phyloP scores from a whole-genome alignment of 441 rosid genomes.

The Pelargonium australe region DNA sequence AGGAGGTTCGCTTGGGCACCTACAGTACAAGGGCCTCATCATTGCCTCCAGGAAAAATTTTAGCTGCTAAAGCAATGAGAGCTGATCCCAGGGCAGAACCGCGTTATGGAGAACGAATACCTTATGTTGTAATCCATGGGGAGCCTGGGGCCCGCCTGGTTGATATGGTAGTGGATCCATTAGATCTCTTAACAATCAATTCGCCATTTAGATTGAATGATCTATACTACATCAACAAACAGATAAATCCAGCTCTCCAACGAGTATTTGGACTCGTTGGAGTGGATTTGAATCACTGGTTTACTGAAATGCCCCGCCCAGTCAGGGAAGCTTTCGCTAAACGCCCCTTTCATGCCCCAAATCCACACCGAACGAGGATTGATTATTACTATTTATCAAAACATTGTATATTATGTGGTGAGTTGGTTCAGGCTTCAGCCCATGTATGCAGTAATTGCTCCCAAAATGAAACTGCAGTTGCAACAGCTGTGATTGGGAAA shows the following conservation, averaged over 20 bases:
- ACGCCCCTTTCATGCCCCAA: slow-evolving; percentile 37
- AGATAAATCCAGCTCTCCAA: slow-evolving; percentile 90
- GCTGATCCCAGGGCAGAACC: slow-evolving; percentile 88
- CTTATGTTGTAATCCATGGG: slow-evolving; percentile 88
- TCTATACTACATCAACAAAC: slow-evolving; percentile 80
- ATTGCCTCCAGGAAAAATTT: slow-evolving; percentile 92
- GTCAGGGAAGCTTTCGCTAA: slow-evolving; percentile 58
- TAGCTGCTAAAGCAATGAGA: slow-evolving; percentile 81
- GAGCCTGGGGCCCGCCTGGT: slow-evolving; percentile 89
- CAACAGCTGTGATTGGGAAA: slow-evolving; percentile 61
- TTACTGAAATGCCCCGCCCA: slow-evolving; percentile 79
- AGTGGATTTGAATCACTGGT: slow-evolving; percentile 77
- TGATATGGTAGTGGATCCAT: slow-evolving; percentile 95
- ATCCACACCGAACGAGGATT: slow-evolving; percentile 60
- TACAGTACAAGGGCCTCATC: slow-evolving; percentile 60
- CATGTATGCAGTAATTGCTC: slow-evolving; percentile 66
- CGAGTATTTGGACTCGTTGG: slow-evolving; percentile 86
- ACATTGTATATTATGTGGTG: slow-evolving; percentile 82
- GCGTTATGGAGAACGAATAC: slow-evolving; percentile 80
- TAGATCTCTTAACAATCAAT: slow-evolving; percentile 67
- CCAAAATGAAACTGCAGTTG: slow-evolving; percentile 43
- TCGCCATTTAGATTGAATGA: slow-evolving; percentile 82
- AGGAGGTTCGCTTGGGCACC: slow-evolving; percentile 93
- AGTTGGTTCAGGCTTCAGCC: slow-evolving; percentile 63
- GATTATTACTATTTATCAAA: slow-evolving; percentile 81